phyloP scores from a whole-genome alignment of 1,284 basidiomycete genomes.

The Boletus holoroseus region DNA sequence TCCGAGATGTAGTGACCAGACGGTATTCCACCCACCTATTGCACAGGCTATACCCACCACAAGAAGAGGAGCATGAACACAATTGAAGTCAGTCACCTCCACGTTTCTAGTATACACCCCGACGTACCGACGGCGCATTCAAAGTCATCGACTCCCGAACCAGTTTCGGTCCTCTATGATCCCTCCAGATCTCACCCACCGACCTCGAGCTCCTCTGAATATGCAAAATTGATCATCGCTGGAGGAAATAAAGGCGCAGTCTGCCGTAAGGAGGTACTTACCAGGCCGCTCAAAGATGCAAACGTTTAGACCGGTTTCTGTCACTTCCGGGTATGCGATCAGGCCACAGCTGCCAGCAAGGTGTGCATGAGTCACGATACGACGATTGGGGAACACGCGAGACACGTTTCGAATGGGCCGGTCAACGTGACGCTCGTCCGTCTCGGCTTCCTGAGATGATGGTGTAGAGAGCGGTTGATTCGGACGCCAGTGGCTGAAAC shows the following conservation, averaged over 20 bases:
- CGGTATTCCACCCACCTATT: too few relatives aligned
- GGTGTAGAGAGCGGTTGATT: not conserved
- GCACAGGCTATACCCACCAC: too few relatives aligned
- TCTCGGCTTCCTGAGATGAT: not conserved
- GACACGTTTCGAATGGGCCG: not conserved
- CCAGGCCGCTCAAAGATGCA: slow-evolving; percentile 10
- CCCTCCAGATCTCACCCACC: not conserved
- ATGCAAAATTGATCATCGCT: not conserved
- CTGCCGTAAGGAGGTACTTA: too few relatives aligned
- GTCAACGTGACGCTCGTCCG: slow-evolving; percentile 2
- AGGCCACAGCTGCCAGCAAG: slow-evolving; percentile 5
- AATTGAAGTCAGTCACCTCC: too few relatives aligned
- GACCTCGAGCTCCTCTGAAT: not conserved
- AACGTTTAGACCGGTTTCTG: slow-evolving; percentile 8
- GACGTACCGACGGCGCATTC: not conserved
- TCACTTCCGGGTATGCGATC: not conserved
- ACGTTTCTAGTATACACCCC: too few relatives aligned
- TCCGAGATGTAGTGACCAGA: too few relatives aligned
- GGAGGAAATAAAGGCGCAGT: slow-evolving; percentile 9
- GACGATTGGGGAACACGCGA: not conserved
- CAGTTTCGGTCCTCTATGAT: slow-evolving; percentile 6
- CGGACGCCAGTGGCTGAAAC: not conserved
- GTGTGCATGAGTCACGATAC: not conserved
- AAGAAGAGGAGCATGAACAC: too few relatives aligned
- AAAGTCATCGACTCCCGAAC: slow-evolving; percentile 11